Evolutionary conservation across 495 filamentous ascomycete species (phyloP).

Genomic region (Talaromyces thailandensis): DNA sequence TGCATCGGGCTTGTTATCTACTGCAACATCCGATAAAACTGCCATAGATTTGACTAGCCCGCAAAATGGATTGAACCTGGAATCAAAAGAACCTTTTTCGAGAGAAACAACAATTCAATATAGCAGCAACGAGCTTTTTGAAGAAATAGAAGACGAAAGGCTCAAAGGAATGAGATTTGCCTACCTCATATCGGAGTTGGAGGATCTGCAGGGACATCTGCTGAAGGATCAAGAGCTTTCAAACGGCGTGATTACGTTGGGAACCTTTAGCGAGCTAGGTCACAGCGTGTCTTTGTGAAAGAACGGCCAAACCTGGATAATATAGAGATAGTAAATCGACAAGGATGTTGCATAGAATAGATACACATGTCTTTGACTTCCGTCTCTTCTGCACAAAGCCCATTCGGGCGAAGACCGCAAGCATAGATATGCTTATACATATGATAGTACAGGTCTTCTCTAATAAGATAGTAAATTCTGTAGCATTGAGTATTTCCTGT

Average conservation of each 20-base stretch:
- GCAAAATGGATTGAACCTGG: not conserved
- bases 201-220: slow-evolving; percentile 19
- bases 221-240: slow-evolving; percentile 8
- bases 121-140: not conserved
- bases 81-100: not conserved
- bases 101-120: not conserved
- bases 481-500: no score
- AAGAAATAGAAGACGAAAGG: slow-evolving; percentile 2
- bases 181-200: slow-evolving; percentile 26
- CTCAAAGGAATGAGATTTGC: slow-evolving; percentile 11
- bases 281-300: not conserved
- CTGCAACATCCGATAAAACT: not conserved
- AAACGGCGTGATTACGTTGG: not conserved
- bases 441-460: no score
- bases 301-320: not conserved
- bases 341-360: not conserved
- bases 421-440: no score
- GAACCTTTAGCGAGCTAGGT: not conserved
- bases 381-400: no score
- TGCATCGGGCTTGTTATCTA: slow-evolving; percentile 38
- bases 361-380: not conserved
- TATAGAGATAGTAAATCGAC: not conserved
- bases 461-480: no score
- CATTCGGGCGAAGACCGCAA: no score
- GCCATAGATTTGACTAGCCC: not conserved